A percentile compares a stretch with the other conserved stretches of the same genome.
phyloP scores from a whole-genome alignment of 305 asterid species.

The Andrographis paniculata region DNA sequence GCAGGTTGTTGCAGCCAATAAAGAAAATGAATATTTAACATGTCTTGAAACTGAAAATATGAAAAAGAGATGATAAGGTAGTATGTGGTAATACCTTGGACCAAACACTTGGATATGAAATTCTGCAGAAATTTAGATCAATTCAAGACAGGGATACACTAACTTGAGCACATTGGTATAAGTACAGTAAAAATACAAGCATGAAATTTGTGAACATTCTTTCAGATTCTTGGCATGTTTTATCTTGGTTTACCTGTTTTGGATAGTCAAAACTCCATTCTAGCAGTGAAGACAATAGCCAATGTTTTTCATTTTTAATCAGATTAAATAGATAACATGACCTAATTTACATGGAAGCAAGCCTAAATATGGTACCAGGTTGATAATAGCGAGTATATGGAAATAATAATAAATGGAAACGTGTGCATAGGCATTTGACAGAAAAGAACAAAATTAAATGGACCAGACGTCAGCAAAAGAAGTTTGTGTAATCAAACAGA shows the following conservation, averaged over 20 bases:
- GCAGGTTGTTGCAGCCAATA: constrained; percentile 4
- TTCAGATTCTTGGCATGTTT: constrained; percentile 5
- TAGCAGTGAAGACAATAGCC: constrained; percentile 3
- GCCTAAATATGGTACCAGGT: too few species aligned
- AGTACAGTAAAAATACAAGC: not conserved
- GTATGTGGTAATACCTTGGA: not conserved
- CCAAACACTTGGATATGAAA: not conserved
- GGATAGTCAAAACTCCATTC: not conserved
- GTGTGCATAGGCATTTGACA: not conserved
- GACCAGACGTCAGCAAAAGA: constrained; percentile 4
- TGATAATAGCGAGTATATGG: not conserved
- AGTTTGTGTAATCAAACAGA: constrained; percentile 8
- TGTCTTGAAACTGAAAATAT: not conserved
- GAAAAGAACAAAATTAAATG: not conserved
- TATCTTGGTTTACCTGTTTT: not conserved
- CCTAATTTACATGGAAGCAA: too few species aligned
- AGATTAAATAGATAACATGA: too few species aligned
- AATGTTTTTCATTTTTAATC: too few species aligned
- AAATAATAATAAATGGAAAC: not conserved
- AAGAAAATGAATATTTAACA: not conserved
- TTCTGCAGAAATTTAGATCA: constrained; percentile 1
- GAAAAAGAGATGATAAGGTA: not conserved
- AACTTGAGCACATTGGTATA: not conserved
- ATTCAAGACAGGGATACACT: constrained; percentile 1
- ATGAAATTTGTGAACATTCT: constrained; percentile 1